Percentiles rank a stretch among this genome's conserved stretches.
Conservation (phyloP, 1,284 basidiomycete species). For the Lignosus rhinocerotis region DNA sequence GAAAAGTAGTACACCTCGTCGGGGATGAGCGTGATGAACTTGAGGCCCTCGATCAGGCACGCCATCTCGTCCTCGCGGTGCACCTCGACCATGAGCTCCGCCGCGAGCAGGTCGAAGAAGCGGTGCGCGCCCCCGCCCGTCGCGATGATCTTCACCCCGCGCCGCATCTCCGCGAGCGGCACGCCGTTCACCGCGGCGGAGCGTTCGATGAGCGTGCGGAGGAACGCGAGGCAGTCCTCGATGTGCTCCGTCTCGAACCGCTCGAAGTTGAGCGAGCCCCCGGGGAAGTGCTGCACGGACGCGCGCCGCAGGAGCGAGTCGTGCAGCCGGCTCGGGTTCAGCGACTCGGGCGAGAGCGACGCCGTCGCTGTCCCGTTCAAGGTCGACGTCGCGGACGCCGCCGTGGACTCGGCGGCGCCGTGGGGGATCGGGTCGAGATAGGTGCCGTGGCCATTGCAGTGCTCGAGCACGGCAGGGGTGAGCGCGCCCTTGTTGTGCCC, state of each 20-base stretch:
- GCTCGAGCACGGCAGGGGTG: conserved; percentile 76
- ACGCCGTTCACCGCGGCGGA: conserved; percentile 91
- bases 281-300: conserved; percentile 84
- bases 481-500: conserved; percentile 67
- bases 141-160: conserved; percentile 95
- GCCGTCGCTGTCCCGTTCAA: conserved; percentile 16
- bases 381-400: conserved; percentile 13
- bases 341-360: conserved; percentile 30
- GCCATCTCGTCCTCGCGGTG: conserved; percentile 97
- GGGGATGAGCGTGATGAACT: conserved; percentile 96
- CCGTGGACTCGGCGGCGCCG: conserved; percentile 1
- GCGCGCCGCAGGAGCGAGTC: conserved; percentile 68
- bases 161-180: conserved; percentile 87
- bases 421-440: conserved; percentile 6
- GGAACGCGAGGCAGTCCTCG: conserved; percentile 84
- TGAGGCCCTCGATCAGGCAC: conserved; percentile 94
- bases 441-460: conserved; percentile 32
- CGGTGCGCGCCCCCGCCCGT: conserved; percentile 97
- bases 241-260: conserved; percentile 95
- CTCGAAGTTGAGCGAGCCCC: conserved; percentile 96
- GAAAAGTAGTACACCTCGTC: conserved; percentile 99
- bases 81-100: conserved; percentile 83
- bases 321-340: conserved; percentile 55
- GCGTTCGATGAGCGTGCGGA: conserved; percentile 84
- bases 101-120: conserved; percentile 84